Conservation (phyloP, 345 rosid genomes). For the Combretum micranthum region DNA sequence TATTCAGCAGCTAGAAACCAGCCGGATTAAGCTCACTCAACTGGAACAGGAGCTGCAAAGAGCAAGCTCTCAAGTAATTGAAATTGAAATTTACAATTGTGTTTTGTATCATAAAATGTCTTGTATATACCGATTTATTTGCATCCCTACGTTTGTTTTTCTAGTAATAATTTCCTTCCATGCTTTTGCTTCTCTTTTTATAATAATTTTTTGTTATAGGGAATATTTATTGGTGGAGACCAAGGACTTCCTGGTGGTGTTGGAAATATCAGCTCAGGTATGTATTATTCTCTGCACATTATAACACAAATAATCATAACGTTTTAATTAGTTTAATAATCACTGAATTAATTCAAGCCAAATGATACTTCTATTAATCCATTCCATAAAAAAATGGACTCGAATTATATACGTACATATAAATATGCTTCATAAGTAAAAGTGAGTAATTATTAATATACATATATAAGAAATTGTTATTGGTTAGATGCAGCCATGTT, state of each 20-base stretch:
- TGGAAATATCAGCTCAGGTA: slow-evolving; percentile 59
- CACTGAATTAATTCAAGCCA: neutral
- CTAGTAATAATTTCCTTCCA: too few relatives aligned
- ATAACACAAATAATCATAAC: too few relatives aligned
- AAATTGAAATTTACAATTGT: neutral
- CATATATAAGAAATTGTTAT: neutral
- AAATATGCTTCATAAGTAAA: too few relatives aligned
- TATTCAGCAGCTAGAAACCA: slow-evolving; percentile 92
- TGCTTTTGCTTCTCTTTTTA: too few relatives aligned
- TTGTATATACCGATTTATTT: too few relatives aligned
- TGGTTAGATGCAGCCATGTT: slow-evolving; percentile 64
- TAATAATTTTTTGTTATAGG: slow-evolving; percentile 26
- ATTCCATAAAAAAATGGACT: too few relatives aligned
- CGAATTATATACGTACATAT: too few relatives aligned
- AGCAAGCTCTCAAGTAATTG: slow-evolving; percentile 72
- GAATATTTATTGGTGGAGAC: slow-evolving; percentile 60
- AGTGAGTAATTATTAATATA: too few relatives aligned
- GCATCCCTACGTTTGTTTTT: too few relatives aligned
- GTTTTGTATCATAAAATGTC: neutral
- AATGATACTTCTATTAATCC: too few relatives aligned
- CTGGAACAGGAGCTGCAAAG: slow-evolving; percentile 92
- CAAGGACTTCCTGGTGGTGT: slow-evolving; percentile 63
- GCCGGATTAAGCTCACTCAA: slow-evolving; percentile 87
- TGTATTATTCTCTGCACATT: neutral
- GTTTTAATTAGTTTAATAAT: neutral